Base-by-base conservation (phyloP, 805 yeast species). In the Maudiozyma pseudohumilis region DNA sequence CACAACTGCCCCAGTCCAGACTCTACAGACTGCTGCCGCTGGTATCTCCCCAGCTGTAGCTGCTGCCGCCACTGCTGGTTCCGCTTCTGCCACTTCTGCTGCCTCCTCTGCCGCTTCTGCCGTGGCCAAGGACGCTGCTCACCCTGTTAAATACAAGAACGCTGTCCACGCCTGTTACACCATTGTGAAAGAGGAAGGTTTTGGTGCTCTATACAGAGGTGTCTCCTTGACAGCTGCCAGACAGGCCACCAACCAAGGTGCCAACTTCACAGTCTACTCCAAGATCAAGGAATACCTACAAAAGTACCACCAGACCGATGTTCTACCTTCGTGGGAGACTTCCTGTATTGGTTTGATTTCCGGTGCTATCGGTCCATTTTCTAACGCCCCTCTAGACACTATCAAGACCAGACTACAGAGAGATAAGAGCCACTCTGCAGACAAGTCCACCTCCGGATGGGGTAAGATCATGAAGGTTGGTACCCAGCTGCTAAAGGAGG, bases 201-300 rank as follows among this genome's bases (percentile, higher is more conserved):
- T 84, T 51, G 71, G 73, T 35, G 84, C 96, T 8, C 65, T 89
- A 42, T 89, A 89, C 69, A 75, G 96, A 59, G 98, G 98, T 58
- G 97, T 89, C 20, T 74, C 88, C 2, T 75, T 89, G 55, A 89
- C 98, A 24, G 96, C 96, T 27, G 94, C 95, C 22, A 78, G 98
- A 69, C 98, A 89, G 63, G 96, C 97, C 21, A 80, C 95, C 41
- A 89, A 89, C 69, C 98, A 89, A 66, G 98, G 96, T 69, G 96
- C 94, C 34, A 89, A 92, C 66, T 89, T 89, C 65, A 89, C 97
- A 3, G 95, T 86, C 22, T 89, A 89, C 67, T 82, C 95, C 20
- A 80, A 81, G 60, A 65, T 88, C 50, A 86, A 81, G 60, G 80
- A 78, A 52, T 68, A 59, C 48, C 71, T 86, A 50, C 81, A 76